These are phyloP conservation scores for Fusarium anthophilum DNA, from an alignment of 2,329 filamentous ascomycete species.

Conservation along the genomic window DNA sequence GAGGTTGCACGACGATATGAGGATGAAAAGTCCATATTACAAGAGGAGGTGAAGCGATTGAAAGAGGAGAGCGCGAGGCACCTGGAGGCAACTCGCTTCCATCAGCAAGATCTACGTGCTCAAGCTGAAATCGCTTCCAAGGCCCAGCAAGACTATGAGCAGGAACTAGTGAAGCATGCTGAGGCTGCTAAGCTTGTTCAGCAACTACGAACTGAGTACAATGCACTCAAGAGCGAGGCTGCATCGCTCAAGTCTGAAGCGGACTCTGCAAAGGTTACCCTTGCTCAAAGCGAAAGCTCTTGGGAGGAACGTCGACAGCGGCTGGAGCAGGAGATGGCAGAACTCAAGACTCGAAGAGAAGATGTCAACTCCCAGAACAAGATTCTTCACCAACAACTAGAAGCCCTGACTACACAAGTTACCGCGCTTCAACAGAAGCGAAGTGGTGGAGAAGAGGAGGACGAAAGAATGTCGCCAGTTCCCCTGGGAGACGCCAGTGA, in stretches of 20 bases:
- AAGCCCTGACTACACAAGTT: slow-evolving; percentile 83
- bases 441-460: slow-evolving; percentile 58
- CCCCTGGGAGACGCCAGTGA: slow-evolving; percentile 70
- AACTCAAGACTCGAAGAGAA: slow-evolving; percentile 81
- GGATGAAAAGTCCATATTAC: slow-evolving; percentile 82
- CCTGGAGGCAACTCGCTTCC: slow-evolving; percentile 80
- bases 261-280: slow-evolving; percentile 82
- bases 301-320: slow-evolving; percentile 85
- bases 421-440: slow-evolving; percentile 81
- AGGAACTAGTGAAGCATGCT: slow-evolving; percentile 92
- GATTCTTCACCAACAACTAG: slow-evolving; percentile 87
- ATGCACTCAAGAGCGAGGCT: slow-evolving; percentile 81
- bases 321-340: slow-evolving; percentile 84
- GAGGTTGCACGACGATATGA: slow-evolving; percentile 76
- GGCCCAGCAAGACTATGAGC: slow-evolving; percentile 95
- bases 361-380: slow-evolving; percentile 91
- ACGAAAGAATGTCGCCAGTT: slow-evolving; percentile 63
- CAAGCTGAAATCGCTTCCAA: slow-evolving; percentile 94
- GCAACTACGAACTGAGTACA: slow-evolving; percentile 79
- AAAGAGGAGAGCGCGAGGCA: slow-evolving; percentile 87
- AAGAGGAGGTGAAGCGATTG: slow-evolving; percentile 81
- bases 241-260: slow-evolving; percentile 81
- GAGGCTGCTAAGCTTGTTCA: slow-evolving; percentile 91
- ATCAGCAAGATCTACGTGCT: slow-evolving; percentile 90
- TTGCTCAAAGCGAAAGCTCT: slow-evolving; percentile 84